Conservation (phyloP, 108 stramenopile genomes). For the Skeletonema marinoi region DNA sequence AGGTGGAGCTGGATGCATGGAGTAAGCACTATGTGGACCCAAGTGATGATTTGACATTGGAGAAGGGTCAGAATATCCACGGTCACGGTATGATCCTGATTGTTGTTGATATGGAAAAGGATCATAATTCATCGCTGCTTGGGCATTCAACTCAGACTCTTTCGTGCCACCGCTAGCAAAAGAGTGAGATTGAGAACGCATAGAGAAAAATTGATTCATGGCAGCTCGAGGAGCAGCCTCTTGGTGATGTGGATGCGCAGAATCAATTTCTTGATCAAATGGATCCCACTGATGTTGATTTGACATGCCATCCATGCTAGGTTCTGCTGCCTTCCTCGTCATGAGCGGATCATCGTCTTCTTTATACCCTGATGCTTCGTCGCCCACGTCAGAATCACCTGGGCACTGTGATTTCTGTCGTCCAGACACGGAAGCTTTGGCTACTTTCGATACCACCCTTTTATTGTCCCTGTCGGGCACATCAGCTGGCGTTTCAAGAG, state of each 20-base stretch:
- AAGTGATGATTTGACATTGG: not conserved
- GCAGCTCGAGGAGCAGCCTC: too few relatives aligned
- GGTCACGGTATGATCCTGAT: not conserved
- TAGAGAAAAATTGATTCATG: too few relatives aligned
- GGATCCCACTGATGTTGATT: too few relatives aligned
- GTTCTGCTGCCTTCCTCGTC: too few relatives aligned
- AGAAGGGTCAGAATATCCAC: not conserved
- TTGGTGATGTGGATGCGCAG: too few relatives aligned
- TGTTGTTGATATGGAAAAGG: not conserved
- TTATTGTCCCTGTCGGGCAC: not conserved
- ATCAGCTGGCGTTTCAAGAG: not conserved
- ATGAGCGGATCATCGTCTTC: too few relatives aligned
- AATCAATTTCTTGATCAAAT: too few relatives aligned
- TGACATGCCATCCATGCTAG: too few relatives aligned
- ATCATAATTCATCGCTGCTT: not conserved
- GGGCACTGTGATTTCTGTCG: not conserved
- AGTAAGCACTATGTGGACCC: not conserved
- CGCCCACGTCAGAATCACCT: not conserved
- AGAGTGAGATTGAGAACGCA: not conserved
- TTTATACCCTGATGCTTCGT: not conserved
- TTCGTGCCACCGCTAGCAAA: not conserved
- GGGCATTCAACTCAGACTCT: not conserved
- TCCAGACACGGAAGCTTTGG: not conserved
- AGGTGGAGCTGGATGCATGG: too few relatives aligned
- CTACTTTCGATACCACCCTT: not conserved